Conservation (phyloP, 2,329 filamentous ascomycete genomes). For the Sporothrix brunneoviolacea region DNA sequence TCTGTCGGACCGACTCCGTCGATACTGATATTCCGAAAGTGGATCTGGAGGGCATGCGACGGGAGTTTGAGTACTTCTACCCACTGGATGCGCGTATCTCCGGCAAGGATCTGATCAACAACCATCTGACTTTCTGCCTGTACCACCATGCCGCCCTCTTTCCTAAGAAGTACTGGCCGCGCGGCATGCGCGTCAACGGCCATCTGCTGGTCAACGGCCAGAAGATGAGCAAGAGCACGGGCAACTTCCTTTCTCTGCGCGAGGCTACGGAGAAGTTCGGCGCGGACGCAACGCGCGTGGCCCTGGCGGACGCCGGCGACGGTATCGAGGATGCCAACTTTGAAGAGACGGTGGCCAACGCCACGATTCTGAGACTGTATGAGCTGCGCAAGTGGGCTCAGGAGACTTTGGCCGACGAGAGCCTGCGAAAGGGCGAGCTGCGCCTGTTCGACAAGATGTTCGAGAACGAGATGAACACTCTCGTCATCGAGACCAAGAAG, state of each 20-base stretch:
- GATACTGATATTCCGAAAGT: slow-evolving; percentile 64
- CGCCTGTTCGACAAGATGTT: slow-evolving; percentile 82
- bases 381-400: slow-evolving; percentile 83
- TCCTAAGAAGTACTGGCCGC: slow-evolving; percentile 81
- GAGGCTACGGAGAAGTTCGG: slow-evolving; percentile 88
- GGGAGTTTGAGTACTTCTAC: slow-evolving; percentile 97
- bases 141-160: slow-evolving; percentile 93
- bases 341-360: slow-evolving; percentile 89
- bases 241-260: slow-evolving; percentile 89
- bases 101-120: slow-evolving; percentile 88
- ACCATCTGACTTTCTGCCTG: slow-evolving; percentile 92
- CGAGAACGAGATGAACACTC: slow-evolving; percentile 81
- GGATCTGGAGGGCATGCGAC: slow-evolving; percentile 66
- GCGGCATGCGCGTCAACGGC: slow-evolving; percentile 78
- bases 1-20: slow-evolving; percentile 65
- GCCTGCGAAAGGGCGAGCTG: slow-evolving; percentile 68
- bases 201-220: slow-evolving; percentile 92
- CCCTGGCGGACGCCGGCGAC: slow-evolving; percentile 89
- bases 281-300: slow-evolving; percentile 81
- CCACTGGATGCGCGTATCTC: slow-evolving; percentile 82
- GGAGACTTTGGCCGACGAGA: slow-evolving; percentile 64
- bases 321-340: slow-evolving; percentile 95
- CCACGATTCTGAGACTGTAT: slow-evolving; percentile 78
- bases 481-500: slow-evolving; percentile 70
- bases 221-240: slow-evolving; percentile 98